Conservation (phyloP, 2,329 filamentous ascomycete species). For the Talaromyces marneffei region DNA sequence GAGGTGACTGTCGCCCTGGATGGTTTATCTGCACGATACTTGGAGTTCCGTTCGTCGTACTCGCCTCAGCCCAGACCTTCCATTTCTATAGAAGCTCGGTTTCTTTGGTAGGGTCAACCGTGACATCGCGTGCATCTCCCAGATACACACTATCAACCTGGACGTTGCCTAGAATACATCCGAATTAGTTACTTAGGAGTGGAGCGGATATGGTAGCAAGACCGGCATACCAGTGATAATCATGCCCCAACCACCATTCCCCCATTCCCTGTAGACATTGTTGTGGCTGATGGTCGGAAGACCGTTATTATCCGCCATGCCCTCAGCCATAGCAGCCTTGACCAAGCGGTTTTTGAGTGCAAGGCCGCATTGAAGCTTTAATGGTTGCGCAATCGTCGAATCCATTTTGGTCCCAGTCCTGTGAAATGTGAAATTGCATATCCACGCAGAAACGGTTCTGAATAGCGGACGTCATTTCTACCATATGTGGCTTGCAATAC, state of each 20-base stretch:
- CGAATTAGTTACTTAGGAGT: no score
- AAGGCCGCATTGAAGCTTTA: slow-evolving; percentile 5
- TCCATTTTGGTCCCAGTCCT: neutral
- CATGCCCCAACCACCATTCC: slow-evolving; percentile 36
- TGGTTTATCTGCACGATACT: slow-evolving; percentile 43
- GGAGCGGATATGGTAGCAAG: neutral
- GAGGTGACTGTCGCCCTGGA: slow-evolving; percentile 41
- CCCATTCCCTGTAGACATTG: slow-evolving; percentile 47
- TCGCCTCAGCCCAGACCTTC: slow-evolving; percentile 26
- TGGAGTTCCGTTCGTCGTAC: slow-evolving; percentile 36
- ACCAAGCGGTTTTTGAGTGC: slow-evolving; percentile 6
- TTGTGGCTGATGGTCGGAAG: neutral
- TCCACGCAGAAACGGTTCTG: neutral
- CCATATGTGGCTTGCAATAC: neutral
- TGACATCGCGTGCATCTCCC: slow-evolving; percentile 27
- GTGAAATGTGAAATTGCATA: neutral
- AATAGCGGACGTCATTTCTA: neutral
- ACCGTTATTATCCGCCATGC: neutral
- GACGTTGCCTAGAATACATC: slow-evolving; percentile 28
- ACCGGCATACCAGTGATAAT: slow-evolving; percentile 38
- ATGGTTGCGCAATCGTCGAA: neutral
- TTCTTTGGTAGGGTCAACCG: slow-evolving; percentile 6
- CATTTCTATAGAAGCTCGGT: slow-evolving; percentile 20
- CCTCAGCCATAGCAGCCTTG: slow-evolving; percentile 9
- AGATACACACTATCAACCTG: slow-evolving; percentile 43